Base-by-base conservation (phyloP, 2,329 filamentous ascomycete species). In the Kalaharituber pfeilii region DNA sequence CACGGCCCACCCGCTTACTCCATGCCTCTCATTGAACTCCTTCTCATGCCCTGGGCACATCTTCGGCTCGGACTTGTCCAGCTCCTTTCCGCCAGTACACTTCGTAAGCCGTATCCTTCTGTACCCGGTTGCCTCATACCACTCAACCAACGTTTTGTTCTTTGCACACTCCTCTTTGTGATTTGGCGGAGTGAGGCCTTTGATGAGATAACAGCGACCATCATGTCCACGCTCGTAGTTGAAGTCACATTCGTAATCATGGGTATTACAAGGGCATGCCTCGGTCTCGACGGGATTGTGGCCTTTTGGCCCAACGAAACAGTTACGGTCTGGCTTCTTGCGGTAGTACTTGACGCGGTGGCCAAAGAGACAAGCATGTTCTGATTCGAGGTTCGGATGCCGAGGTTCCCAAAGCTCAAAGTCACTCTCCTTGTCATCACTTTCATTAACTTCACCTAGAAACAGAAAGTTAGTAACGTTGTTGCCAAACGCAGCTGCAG, bases 231-330 rank as follows among this genome's bases (percentile, higher is more conserved):
- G 78, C 66, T 96, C 81, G 68, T 79, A 98, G 69, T 98, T 98
- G 74, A 86, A 98, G 66, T 93, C 89, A 69, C 91, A 98, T 75
- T 98, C 91, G 66, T 82, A 98, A 69, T 98, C 91, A 56, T 79
- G 76, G 52, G 86, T 76, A 7, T 79, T 84, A 70, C 91, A 98
- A 56, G 77, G 74, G 72, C 91, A 98, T 67, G 93, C 86, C 59
- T 76, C 70, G 60, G 85, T 80, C 60, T 76, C 75, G 68, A 88
- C 82, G 25, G 89, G 72, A 59, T 80, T 78, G 60, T 80, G 73
- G 59, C 93, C 77, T 58, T 75, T 77, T 66, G 77, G 76, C 51
- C 82, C 80, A 64, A 94, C 95, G 73, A 81, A 94, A 72, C 91
- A 98, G 49, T 82, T 71, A 20, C 75, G 73, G 15, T 81, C 79